phyloP scores from a whole-genome alignment of 108 stramenopile species.

The Stephanodiscus minutulus region DNA sequence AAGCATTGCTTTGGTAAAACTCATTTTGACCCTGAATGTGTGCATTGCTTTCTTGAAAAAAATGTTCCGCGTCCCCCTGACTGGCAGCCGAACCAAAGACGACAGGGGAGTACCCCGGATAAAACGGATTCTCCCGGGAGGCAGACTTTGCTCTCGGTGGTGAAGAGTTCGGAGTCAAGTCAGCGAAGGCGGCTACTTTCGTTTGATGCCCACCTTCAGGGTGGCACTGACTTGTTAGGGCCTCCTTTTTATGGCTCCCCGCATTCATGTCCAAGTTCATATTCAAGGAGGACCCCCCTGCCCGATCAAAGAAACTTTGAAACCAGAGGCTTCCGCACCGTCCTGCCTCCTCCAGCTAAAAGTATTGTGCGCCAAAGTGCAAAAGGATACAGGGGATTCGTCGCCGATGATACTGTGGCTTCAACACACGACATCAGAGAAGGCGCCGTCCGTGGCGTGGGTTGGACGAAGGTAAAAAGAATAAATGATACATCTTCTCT shows the following conservation, averaged over 20 bases:
- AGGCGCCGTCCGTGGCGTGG: no score
- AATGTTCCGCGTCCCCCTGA: not conserved
- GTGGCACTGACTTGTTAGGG: not conserved
- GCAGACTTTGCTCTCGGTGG: not conserved
- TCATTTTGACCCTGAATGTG: not conserved
- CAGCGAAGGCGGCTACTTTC: not conserved
- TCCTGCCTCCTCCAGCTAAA: no score
- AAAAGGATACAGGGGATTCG: no score
- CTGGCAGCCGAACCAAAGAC: not conserved
- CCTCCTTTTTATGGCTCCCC: not conserved
- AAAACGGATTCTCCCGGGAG: not conserved
- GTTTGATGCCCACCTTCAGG: not conserved
- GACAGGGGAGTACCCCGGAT: not conserved
- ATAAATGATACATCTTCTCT: no score
- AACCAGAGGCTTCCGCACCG: no score
- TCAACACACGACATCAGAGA: no score
- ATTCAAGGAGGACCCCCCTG: no score
- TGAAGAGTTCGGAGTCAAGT: not conserved
- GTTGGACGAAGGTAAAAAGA: no score
- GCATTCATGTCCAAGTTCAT: not conserved
- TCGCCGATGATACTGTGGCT: no score
- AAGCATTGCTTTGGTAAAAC: not conserved
- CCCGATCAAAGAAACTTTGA: no score
- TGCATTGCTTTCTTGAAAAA: conserved; percentile 1
- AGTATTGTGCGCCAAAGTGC: no score